These are phyloP conservation scores for Calonectria pseudoreteaudii DNA, from an alignment of 2,329 filamentous ascomycete genomes.

Conservation along the genomic window DNA sequence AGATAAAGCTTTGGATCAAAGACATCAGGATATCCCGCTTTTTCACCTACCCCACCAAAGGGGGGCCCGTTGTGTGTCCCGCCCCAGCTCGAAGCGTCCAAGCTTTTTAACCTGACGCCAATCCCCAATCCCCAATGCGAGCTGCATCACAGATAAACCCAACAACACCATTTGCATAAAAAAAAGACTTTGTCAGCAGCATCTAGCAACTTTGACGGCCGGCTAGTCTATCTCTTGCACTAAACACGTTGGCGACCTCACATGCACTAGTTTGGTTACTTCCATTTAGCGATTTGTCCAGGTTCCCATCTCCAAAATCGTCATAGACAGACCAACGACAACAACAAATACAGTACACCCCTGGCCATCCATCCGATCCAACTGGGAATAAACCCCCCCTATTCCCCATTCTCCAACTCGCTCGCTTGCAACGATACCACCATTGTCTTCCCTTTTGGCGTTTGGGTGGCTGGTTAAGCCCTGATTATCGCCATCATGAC, in stretches of 20 bases:
- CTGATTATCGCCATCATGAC: conserved; percentile 34
- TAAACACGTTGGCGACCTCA: neutral
- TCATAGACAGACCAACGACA: neutral
- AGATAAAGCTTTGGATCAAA: neutral
- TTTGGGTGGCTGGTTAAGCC: neutral
- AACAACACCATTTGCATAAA: neutral
- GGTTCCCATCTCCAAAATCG: conserved; percentile 3
- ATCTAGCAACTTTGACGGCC: neutral
- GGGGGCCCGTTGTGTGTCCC: neutral
- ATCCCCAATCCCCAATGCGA: neutral
- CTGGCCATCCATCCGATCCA: neutral
- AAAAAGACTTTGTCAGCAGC: neutral
- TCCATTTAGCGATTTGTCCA: neutral
- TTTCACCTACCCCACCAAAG: neutral
- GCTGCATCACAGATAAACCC: neutral
- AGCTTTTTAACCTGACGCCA: neutral
- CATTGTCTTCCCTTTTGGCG: neutral
- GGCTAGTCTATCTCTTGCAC: neutral
- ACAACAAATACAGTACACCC: neutral
- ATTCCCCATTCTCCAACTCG: conserved; percentile 5
- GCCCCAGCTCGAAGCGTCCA: neutral
- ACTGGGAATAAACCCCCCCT: conserved; percentile 1
- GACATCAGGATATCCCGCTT: neutral
- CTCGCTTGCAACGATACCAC: neutral
- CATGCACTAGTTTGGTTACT: neutral